Evolutionary conservation across 805 yeast genomes (phyloP), one percentile per base, ranked within the genome.

Genomic region (Scheffersomyces ergatensis): DNA sequence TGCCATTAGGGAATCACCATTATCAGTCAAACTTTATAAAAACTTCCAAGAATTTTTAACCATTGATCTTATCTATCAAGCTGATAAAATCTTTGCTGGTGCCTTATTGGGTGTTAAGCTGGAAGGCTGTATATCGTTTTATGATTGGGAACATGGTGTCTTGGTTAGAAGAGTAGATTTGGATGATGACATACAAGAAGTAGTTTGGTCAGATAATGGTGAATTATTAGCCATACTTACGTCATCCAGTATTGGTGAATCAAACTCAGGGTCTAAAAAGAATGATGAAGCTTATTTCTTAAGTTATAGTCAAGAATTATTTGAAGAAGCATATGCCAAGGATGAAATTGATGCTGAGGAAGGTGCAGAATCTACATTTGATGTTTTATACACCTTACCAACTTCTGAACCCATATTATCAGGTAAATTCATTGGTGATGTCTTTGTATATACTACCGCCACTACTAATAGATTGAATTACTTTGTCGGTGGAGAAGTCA

Each of bases 371-470:
- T 84, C 78, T 29, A 78, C 92, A 13, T 89, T 93, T 60, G 95
- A 87, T 40, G 90, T 90, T 18, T 70, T 88, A 42, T 79, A 83
- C 55, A 96, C 95, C 46, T 77, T 89, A 44, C 77, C 78, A 43
- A 63, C 72, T 19, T 51, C 71, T 2, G 99, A 93, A 60, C 68
- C 82, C 15, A 78, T 92, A 29, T 80, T 86, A 45, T 83, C 95
- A 21, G 97, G 97, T 56, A 84, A 83, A 62, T 93, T 97, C 89
- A 89, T 90, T 54, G 99, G 98, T 50, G 98, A 93, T 69, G 97
- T 93, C 34, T 90, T 92, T 62, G 80, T 93, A 39, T 93, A 85
- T 70, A 88, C 97, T 13, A 89, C 97, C 2, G 57, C 81, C 15
- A 75, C 95, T 18, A 58, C 73, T 30, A 88, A 89, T 67, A 81